Evolutionary conservation across 2,329 filamentous ascomycete species (phyloP), one percentile per base, ranked within the genome.

Genomic region (Phyllosticta citriasiana): DNA sequence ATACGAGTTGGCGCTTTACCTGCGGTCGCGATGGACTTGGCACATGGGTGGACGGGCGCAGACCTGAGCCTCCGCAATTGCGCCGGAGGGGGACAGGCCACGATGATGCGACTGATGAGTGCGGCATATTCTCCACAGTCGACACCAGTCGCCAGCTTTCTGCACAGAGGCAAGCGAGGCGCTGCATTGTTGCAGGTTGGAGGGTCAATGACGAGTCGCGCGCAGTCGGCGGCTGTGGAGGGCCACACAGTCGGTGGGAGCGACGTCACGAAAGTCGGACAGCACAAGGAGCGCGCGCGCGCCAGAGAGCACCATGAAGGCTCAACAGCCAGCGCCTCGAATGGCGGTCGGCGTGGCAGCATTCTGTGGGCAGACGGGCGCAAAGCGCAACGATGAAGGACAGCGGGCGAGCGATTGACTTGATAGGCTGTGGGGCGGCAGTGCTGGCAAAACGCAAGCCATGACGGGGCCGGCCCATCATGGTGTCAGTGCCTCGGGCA

Each of bases 401-500:
- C 26, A 53, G 64, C 62, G 63, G 62, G 57, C 60, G 59, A 16
- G 59, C 61, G 61, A 60, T 47, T 55, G 26, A 61, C 60, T 25
- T 63, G 65, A 66, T 66, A 67, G 66, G 65, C 64, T 61, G 59
- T 61, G 59, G 56, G 56, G 55, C 60, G 22, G 56, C 55, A 51
- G 51, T 59, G 55, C 54, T 59, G 59, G 59, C 59, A 61, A 47
- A 50, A 53, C 59, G 55, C 54, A 57, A 57, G 59, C 59, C 59
- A 57, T 61, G 50, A 25, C 52, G 52, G 22, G 24, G 57, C 55
- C 19, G 59, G 54, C 33, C 59, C 59, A 53, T 50, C 54, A 61
- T 54, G 53, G 53, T 61, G 59, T 55, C 54, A 61, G 54, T 55
- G 55, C 59, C 58, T 50, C 53, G 47, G 47, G 54, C 59, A 47